Evolutionary conservation across 768 basidiomycete species (phyloP).

Genomic region (Kwoniella heveanensis): DNA sequence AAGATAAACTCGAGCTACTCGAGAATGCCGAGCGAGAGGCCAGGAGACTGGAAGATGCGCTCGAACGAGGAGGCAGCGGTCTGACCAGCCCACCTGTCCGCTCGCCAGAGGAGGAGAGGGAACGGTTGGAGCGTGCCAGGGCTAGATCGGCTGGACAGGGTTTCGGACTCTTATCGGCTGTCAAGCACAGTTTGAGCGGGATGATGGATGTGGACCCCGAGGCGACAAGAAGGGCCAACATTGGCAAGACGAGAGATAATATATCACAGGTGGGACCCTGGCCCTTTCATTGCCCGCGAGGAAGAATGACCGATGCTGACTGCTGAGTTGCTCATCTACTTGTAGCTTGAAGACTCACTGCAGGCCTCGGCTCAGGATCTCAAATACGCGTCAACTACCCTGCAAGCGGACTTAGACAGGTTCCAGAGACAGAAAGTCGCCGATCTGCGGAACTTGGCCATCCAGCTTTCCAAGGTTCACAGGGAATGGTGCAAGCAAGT

Average conservation of each 20-base stretch:
- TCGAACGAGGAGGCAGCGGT: slow-evolving; percentile 62
- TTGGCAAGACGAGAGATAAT: slow-evolving; percentile 88
- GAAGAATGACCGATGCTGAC: neutral
- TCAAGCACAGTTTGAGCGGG: slow-evolving; percentile 91
- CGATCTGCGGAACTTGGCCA: slow-evolving; percentile 89
- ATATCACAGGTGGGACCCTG: slow-evolving; percentile 79
- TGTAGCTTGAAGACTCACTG: slow-evolving; percentile 89
- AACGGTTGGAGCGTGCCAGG: slow-evolving; percentile 23
- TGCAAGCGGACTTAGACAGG: slow-evolving; percentile 94
- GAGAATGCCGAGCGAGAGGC: slow-evolving; percentile 94
- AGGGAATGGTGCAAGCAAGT: slow-evolving; percentile 98
- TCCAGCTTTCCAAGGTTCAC: slow-evolving; percentile 84
- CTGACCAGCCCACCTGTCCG: slow-evolving; percentile 30
- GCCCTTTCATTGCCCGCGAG: neutral
- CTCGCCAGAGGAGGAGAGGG: slow-evolving; percentile 18
- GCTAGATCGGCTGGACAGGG: slow-evolving; percentile 37
- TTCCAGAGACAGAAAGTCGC: slow-evolving; percentile 99
- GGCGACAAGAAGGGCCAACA: slow-evolving; percentile 85
- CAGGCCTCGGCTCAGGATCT: slow-evolving; percentile 90
- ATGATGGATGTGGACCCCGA: slow-evolving; percentile 99
- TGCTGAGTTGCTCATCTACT: neutral
- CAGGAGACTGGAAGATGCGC: slow-evolving; percentile 80
- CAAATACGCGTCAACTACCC: slow-evolving; percentile 92
- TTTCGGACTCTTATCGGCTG: slow-evolving; percentile 83
- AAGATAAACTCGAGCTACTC: slow-evolving; percentile 79